Base-by-base conservation (phyloP, 768 basidiomycete species). In the Ramaria sp. region DNA sequence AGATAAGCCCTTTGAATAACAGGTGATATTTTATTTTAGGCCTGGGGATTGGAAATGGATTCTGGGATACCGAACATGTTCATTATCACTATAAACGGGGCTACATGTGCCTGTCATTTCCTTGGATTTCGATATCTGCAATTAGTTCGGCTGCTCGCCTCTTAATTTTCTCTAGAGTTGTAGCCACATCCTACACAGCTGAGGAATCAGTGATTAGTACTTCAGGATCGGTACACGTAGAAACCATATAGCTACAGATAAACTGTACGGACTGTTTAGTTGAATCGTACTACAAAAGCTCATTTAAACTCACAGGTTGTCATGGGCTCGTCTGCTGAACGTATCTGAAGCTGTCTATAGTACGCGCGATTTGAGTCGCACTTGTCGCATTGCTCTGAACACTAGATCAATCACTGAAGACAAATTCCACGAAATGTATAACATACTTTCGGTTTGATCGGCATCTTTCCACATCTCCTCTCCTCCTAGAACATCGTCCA, bases 401-500 rank as follows among this genome's bases (percentile, higher is more conserved):
- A 82, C 55, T 0, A 18, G 47, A 27, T 30, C 50, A 51, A 20
- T 15, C 54, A 48, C 5, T 27, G 25, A 34, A 39, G 24, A 16
- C 34, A 25, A 16, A 13, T 43, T 34, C 16, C 24, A 41, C 36
- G 9, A 39, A 13, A 50, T 48, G 32, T 59, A 39, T 1, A 34
- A 61, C 74, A 50, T 41, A 89, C 92, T 83, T 61, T 81, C 76
- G 0, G 87, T 92, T 47, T 83, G 81, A 67, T 95, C 94, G 2
- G 93, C 94, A 66, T 96, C 88, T 54, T 84, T 85, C 91, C 94
- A 96, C 69, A 82, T 83, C 57, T 91, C 89, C 36, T 89, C 91
- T 3, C 91, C 93, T 49, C 95, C 96, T 25, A 98, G 73, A 5
- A 99, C 94, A 62, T 98, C 96, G 65, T 99, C 96, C 12, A 92